Base-by-base conservation (phyloP, 2,329 filamentous ascomycete species). In the Hypoxylon sp. region DNA sequence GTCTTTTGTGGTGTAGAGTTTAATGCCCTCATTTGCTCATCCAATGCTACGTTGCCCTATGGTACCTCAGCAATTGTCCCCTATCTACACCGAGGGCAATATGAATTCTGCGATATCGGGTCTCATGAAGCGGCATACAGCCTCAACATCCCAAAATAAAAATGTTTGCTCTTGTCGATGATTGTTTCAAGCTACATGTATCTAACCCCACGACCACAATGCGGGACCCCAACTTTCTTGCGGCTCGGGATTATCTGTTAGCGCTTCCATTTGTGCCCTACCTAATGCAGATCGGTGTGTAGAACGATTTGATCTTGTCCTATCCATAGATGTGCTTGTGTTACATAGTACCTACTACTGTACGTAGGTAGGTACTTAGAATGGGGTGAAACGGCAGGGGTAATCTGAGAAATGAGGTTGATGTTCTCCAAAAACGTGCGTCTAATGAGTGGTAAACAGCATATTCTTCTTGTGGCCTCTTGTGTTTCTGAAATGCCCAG, bases 371-470 rank as follows among this genome's bases (percentile, higher is more conserved):
- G 7, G 17, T 38, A 14, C 34, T 25, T 23, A 53, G 32, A 51
- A 49, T 57, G 60, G 45, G 45, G 52, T 63, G 63, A 60, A 69
- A 60, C 53, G 50, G 25, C 25, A 28, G 23, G 28, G 43, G 41
- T 52, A 38, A 11, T 36, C 34, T 48, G 38, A 57, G 51, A 63
- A 34, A 48, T 46, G 48, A 28, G 28, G 36, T 46, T 53, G 51
- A 45, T 28, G 57, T 52, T 41, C 17, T 60, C 49, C 51, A 52
- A 34, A 49, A 55, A 57, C 55, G 51, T 61, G 48, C 41, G 57
- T 51, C 43, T 67, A 60, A 59, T 61, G 36, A 64, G 48, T 67
- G 53, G 56, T 46, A 30, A 34, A 50, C 23, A 46, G 13, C 51
- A 41, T 57, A 55, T 34, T 55, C 43, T n/a, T 62, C 49, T 59